These are phyloP conservation scores for Prosopis cineraria DNA, from an alignment of 306 rosid genomes.

Conservation along the genomic window DNA sequence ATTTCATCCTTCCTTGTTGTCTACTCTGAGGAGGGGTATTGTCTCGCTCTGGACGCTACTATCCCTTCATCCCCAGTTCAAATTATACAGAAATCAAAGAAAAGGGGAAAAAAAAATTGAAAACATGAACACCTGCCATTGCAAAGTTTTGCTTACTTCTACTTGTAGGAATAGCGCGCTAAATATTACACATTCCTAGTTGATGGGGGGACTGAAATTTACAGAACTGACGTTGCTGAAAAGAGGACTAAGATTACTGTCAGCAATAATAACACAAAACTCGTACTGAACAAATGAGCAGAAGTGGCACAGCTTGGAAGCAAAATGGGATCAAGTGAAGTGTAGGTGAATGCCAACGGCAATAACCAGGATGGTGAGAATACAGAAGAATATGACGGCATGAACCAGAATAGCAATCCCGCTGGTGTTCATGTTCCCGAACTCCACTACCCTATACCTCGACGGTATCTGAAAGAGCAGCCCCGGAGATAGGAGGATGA, in stretches of 20 bases:
- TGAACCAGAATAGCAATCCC: conserved; percentile 93
- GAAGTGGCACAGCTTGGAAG: conserved; percentile 13
- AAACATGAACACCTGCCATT: neutral
- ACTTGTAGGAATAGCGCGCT: neutral
- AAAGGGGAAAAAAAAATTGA: neutral
- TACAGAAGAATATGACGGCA: conserved; percentile 80
- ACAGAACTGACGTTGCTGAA: neutral
- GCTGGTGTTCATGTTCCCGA: conserved; percentile 93
- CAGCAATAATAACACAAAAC: conserved; percentile 7
- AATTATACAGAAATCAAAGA: neutral
- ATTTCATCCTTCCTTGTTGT: neutral
- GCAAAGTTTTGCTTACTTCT: neutral
- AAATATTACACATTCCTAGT: neutral
- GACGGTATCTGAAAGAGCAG: conserved; percentile 86
- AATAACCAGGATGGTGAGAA: conserved; percentile 74
- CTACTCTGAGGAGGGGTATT: neutral
- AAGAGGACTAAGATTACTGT: neutral
- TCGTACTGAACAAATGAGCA: conserved; percentile 31
- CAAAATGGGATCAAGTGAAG: conserved; percentile 38
- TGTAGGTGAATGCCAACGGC: conserved; percentile 94
- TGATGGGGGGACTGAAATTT: neutral
- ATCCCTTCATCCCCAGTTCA: neutral
- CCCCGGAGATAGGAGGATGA: conserved; percentile 90
- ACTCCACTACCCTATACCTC: conserved; percentile 75
- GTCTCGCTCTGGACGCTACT: neutral